These are phyloP conservation scores for Dictyostelium capitatum DNA, from an alignment of 78 protist genomes.

Conservation along the genomic window DNA sequence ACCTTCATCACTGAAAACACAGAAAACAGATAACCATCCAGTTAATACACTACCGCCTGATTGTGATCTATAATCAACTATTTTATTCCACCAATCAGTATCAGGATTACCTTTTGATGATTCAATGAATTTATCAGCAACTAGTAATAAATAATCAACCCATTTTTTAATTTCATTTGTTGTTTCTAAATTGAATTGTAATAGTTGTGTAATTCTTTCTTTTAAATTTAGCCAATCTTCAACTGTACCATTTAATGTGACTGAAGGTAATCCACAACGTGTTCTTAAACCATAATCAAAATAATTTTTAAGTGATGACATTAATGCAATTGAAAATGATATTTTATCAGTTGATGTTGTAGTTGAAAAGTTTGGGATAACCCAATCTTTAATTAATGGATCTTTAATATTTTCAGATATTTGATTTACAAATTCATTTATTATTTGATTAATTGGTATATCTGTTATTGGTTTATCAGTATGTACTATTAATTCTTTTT, in stretches of 20 bases:
- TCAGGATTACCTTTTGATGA: constrained; percentile 39
- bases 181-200: neutral
- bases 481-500: too few relatives aligned
- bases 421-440: constrained; percentile 17
- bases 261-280: constrained; percentile 51
- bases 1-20: neutral
- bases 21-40: constrained; percentile 22
- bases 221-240: constrained; percentile 38
- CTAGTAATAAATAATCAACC: constrained; percentile 21
- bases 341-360: constrained; percentile 49
- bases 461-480: neutral
- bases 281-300: constrained; percentile 21
- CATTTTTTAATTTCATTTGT: constrained; percentile 37
- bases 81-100: constrained; percentile 54
- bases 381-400: constrained; percentile 39
- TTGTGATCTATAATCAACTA: constrained; percentile 35
- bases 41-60: constrained; percentile 13
- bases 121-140: constrained; percentile 52
- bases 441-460: constrained; percentile 31
- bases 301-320: constrained; percentile 58
- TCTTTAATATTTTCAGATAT: constrained; percentile 28
- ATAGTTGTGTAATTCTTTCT: constrained; percentile 13
- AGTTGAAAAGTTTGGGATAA: constrained; percentile 56
- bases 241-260: constrained; percentile 30
- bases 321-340: constrained; percentile 37